Base-by-base conservation (phyloP, 192 early-diverging fungal genomes). In the Coemansia sp. region DNA sequence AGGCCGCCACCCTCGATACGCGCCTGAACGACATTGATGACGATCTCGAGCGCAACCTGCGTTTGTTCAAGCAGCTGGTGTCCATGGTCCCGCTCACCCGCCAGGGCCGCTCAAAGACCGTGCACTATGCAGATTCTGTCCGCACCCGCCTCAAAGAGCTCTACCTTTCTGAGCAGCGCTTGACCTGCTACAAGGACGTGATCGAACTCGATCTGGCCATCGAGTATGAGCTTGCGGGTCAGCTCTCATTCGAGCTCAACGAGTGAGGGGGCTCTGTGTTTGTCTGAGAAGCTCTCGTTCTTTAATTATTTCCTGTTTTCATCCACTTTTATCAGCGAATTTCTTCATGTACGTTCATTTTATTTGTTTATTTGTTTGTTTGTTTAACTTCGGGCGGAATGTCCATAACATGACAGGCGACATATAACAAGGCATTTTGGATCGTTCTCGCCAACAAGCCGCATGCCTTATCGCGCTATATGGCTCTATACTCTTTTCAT, bases 141-240 rank as follows among this genome's bases (percentile, higher is more conserved):
- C 85, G 86, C 0, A 76, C 73, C 59, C 72, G 80, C 25, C 68
- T 92, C 23, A 79, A 79, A 59, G 76, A 83, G 20, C 76, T 86
- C 17, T 86, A 87, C 40, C 59, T 92, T 40, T 65, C 77, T n/a
- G 70, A 89, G 42, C 87, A 85, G 48, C 77, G 87, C 33, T 66
- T 91, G 20, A 84, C 86, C 17, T 92, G 91, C 60, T 92, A 90
- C 76, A 83, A 87, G 11, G 88, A 89, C 35, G 85, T 89, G 54
- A 46, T 92, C 23, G 87, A 91, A 59, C 75, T 79, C 11, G 87
- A 88, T 43, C 73, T 87, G 14, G 66, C 73, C 10, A 84, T 84
- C 14, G 82, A 84, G 61, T 77, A 76, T 14, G 82, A 84, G 70
- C 61, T 83, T 49, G 61, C 32, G 9, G 38, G 48, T 9, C 52